Evolutionary conservation across 805 yeast genomes (phyloP), one percentile per base, ranked within the genome.

Genomic region (Spathaspora sp.): DNA sequence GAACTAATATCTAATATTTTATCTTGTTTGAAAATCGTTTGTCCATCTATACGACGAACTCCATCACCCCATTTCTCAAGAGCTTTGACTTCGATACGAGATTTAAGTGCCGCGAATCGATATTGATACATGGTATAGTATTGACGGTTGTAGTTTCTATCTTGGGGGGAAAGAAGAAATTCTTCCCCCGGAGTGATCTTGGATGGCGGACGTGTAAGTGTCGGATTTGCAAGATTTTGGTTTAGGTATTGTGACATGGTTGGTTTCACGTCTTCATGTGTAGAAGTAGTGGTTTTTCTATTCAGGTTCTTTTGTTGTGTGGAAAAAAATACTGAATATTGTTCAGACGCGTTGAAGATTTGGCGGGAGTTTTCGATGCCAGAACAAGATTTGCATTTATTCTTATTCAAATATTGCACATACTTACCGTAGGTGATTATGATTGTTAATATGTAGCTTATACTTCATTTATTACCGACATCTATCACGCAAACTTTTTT

Each of bases 1-100:
- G 79, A 75, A 10, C 72, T 68, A 8, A 89, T 81, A 59, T 89
- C 96, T 52, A 90, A 68, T 43, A 74, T 74, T 58, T 73, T 75
- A 26, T 72, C 70, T 46, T 69, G 70, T 50, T 63, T 68, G 20
- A 53, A 52, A 4, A 73, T 65, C 1, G 55, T 58, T 50, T 66
- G 66, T 4, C 73, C 75, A 44, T 73, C 71, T 8, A 66, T 60
- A 28, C 56, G 61, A 46, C 61, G 62, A 18, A 63, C 57, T 5
- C 75, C 81, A 31, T 76, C 64, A 39, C 82, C 81, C 92, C 93
- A 86, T 57, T 79, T 78, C 31, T 57, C 46, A 32, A 57, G 43
- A 4, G 78, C 78, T 44, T 62, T 64, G 7, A 51, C 52, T 46
- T 62, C 62, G 12, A 72, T 70, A 65, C 78, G 60, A 7, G 60